Base-by-base conservation (phyloP, 1,284 basidiomycete genomes). In the Schizophyllum amplum region DNA sequence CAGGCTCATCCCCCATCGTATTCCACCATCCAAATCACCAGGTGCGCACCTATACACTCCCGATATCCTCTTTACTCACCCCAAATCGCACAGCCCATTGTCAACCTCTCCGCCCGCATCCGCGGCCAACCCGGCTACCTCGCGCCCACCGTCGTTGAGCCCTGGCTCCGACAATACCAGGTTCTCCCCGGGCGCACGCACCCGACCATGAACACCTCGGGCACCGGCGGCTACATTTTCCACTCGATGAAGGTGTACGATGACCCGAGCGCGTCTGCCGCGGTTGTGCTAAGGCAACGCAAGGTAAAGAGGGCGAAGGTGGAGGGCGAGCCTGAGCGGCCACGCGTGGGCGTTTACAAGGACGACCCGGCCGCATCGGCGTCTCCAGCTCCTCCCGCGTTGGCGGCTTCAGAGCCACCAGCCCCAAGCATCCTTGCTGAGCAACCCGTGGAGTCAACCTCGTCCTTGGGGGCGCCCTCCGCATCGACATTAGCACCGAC, bases 121-220 rank as follows among this genome's bases (percentile, higher is more conserved):
- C 83, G 92, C 50, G 73, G 78, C 24, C 69, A 80, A 48, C 82
- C 86, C 6, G 74, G 81, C 61, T 96, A 86, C 66, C 76, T 98
- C 21, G 86, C 86, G 25, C 86, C 94, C 7, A 85, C 82, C 21
- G 75, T 99, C 15, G 89, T 90, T 1, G 96, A 99, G 73, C 81
- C 86, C 9, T 99, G 92, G 89, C 72, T 94, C 53, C 82, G 97
- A 53, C 82, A 84, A 62, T 99, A 98, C 74, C 96, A 98, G 70
- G 89, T 95, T 9, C 77, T 99, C 20, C 96, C 96, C 23, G 96
- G 96, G 15, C 81, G 97, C 27, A 97, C 93, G 48, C 97, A 99
- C n/a, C 97, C 97, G 0, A 86, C 84, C 64, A 99, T 99, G 97
- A 87, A 80, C 58, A 92, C 87, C 52, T 89, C 91, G 17, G 92